These are phyloP conservation scores for Lactarius hengduanensis DNA, from an alignment of 768 basidiomycete genomes.

Conservation along the genomic window DNA sequence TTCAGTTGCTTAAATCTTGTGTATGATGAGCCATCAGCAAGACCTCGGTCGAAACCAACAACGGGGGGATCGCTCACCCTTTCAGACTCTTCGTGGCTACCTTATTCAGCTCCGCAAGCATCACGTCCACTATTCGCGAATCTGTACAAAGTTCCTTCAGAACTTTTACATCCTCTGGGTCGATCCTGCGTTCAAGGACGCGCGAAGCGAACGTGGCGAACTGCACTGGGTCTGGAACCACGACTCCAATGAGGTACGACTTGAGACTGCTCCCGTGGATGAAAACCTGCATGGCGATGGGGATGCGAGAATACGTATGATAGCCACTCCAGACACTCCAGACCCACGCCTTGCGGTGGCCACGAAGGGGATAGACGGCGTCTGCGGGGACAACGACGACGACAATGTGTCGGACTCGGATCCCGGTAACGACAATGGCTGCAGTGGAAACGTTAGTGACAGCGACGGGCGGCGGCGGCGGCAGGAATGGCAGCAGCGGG, in stretches of 20 bases:
- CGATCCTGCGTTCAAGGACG: constrained; percentile 51
- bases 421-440: no score
- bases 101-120: constrained; percentile 54
- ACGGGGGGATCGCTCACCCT: constrained; percentile 53
- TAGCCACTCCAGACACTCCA: no score
- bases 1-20: constrained; percentile 86
- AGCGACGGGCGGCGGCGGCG: no score
- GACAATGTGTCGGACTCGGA: no score
- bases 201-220: constrained; percentile 58
- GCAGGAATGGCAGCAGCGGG: no score
- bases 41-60: not conserved
- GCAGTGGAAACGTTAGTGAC: no score
- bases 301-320: constrained; percentile 66
- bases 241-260: constrained; percentile 81
- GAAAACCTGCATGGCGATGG: constrained; percentile 74
- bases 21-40: constrained; percentile 2
- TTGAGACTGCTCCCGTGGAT: constrained; percentile 90
- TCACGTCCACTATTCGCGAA: constrained; percentile 53
- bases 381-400: no score
- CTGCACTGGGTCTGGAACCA: constrained; percentile 78
- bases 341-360: no score
- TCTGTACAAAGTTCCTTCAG: constrained; percentile 59
- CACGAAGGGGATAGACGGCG: no score
- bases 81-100: constrained; percentile 68
- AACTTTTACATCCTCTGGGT: constrained; percentile 47